Evolutionary conservation across 192 early-diverging fungal species (phyloP).

Genomic region (Endogone sp.): DNA sequence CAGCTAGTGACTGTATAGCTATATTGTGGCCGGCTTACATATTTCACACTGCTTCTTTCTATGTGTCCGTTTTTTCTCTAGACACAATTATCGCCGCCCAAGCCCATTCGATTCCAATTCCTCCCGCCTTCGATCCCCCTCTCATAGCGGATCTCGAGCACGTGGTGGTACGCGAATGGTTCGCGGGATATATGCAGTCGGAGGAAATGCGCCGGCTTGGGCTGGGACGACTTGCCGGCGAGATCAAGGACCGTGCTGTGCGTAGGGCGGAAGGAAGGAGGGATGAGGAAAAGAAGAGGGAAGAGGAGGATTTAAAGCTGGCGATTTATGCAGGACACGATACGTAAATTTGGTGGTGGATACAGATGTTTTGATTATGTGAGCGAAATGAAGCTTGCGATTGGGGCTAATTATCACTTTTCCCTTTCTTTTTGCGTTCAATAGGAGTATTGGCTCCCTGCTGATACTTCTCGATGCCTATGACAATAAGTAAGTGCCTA

Average conservation of each 20-base stretch:
- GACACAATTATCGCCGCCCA: constrained; percentile 30
- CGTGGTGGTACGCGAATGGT: constrained; percentile 31
- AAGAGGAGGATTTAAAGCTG: constrained; percentile 22
- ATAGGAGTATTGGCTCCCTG: constrained; percentile 31
- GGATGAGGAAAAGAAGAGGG: constrained; percentile 11
- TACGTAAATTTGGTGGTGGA: constrained; percentile 17
- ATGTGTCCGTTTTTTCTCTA: no score
- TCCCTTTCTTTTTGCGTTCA: not conserved
- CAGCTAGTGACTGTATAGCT: no score
- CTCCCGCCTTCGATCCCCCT: constrained; percentile 15
- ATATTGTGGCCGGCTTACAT: no score
- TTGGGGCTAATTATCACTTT: not conserved
- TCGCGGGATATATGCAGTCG: constrained; percentile 19
- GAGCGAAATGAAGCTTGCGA: no score
- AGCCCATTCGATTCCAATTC: constrained; percentile 25
- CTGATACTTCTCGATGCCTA: constrained; percentile 24
- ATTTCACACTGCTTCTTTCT: no score
- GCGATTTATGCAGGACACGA: constrained; percentile 39
- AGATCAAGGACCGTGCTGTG: constrained; percentile 29
- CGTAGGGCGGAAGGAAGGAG: constrained; percentile 13
- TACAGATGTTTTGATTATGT: no score
- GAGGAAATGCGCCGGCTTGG: constrained; percentile 27
- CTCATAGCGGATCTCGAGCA: constrained; percentile 19
- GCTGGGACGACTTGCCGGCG: constrained; percentile 27
- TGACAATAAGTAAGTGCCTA: constrained; percentile 21